These are phyloP conservation scores for Fusarium buharicum DNA, from an alignment of 2,329 filamentous ascomycete species.

Conservation along the genomic window DNA sequence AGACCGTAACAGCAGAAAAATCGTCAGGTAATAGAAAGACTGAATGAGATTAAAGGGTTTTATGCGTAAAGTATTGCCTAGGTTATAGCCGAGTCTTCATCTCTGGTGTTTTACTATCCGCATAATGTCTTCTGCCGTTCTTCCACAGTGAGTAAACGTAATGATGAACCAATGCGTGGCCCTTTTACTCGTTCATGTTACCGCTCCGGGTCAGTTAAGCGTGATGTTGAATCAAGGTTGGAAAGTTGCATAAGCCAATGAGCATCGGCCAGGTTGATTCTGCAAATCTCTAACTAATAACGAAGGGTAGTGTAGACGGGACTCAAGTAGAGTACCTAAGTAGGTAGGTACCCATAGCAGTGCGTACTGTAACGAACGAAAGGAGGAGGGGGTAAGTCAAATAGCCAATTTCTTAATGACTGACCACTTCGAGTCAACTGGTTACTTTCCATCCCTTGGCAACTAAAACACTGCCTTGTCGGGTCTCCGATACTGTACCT, in stretches of 20 bases:
- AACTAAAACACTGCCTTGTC: conserved; percentile 47
- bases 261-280: conserved; percentile 28
- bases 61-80: not conserved
- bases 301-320: not conserved
- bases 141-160: conserved; percentile 14
- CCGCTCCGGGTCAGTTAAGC: conserved; percentile 18
- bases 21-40: not conserved
- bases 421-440: conserved; percentile 29
- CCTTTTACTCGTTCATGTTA: conserved; percentile 3
- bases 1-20: not conserved
- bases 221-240: conserved; percentile 32
- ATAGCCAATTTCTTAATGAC: conserved; percentile 14
- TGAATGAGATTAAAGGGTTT: not conserved
- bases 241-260: conserved; percentile 22
- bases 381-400: conserved; percentile 8
- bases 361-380: not conserved
- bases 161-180: conserved; percentile 25
- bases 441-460: conserved; percentile 39
- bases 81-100: not conserved
- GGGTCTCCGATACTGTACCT: conserved; percentile 25
- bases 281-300: conserved; percentile 19
- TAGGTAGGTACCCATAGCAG: not conserved
- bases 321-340: not conserved
- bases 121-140: too few species aligned
- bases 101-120: not conserved